Percentiles rank a stretch among this genome's conserved stretches.
Evolutionary conservation across 768 basidiomycete species (phyloP).

Genomic region (Termitomyces sp.): DNA sequence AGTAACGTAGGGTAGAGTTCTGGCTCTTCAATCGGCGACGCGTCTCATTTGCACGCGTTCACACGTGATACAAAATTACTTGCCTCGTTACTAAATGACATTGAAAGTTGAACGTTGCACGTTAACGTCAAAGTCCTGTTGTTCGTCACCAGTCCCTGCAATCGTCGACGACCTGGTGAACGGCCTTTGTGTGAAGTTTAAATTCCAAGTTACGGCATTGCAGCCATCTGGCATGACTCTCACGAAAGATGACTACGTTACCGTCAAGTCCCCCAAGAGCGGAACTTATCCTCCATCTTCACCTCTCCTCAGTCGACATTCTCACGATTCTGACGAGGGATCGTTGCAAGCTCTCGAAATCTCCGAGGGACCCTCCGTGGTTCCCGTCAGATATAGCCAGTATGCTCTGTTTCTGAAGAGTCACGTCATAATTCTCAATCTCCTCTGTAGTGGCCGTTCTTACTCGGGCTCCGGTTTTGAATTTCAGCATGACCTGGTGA

Average conservation of each 20-base stretch:
- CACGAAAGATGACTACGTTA: slow-evolving; percentile 38
- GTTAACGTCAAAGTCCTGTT: background rate
- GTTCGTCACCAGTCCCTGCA: background rate
- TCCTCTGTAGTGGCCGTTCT: slow-evolving; percentile 40
- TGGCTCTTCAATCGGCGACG: background rate
- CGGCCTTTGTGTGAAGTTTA: background rate
- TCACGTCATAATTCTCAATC: background rate
- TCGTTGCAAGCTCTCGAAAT: slow-evolving; percentile 80
- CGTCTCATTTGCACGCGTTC: background rate
- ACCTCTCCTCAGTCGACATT: slow-evolving; percentile 33
- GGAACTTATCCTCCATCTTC: slow-evolving; percentile 33
- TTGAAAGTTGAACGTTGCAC: too few relatives aligned
- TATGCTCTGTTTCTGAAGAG: slow-evolving; percentile 14
- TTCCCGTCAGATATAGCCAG: slow-evolving; percentile 31
- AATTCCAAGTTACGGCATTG: background rate
- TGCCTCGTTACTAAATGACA: background rate
- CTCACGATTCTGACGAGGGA: slow-evolving; percentile 58
- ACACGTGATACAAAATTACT: background rate
- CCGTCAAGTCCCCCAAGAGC: slow-evolving; percentile 39
- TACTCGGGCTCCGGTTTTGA: slow-evolving; percentile 77
- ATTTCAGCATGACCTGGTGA: slow-evolving; percentile 63
- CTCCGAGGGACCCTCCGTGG: slow-evolving; percentile 51
- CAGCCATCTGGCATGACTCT: slow-evolving; percentile 30
- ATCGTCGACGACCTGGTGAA: background rate
- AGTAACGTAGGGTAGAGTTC: background rate